Evolutionary conservation across 345 rosid genomes (phyloP).

Genomic region (Ricinus communis): DNA sequence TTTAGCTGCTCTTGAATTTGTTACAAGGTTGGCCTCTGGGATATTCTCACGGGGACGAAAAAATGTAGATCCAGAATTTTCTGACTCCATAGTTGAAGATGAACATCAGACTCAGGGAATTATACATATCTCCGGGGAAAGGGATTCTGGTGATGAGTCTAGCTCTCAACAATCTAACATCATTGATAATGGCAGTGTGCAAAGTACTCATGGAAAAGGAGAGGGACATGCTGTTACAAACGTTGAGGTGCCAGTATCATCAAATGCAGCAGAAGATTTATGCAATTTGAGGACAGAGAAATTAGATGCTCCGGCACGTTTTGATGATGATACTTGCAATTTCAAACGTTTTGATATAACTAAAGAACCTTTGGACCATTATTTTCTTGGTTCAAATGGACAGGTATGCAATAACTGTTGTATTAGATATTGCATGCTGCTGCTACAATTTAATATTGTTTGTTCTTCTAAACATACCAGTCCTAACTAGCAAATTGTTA

Average conservation of each 20-base stretch:
- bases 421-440: background rate
- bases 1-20: constrained; percentile 82
- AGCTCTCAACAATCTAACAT: constrained; percentile 44
- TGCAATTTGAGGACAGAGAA: constrained; percentile 37
- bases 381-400: constrained; percentile 59
- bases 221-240: constrained; percentile 26
- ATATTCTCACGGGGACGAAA: constrained; percentile 72
- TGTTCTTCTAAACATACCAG: background rate
- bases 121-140: constrained; percentile 30
- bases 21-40: constrained; percentile 78
- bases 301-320: constrained; percentile 33
- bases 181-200: constrained; percentile 34
- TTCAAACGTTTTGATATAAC: constrained; percentile 77
- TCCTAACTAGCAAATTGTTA: background rate
- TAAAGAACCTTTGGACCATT: constrained; percentile 81
- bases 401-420: constrained; percentile 46
- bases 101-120: constrained; percentile 35
- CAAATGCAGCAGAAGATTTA: constrained; percentile 36
- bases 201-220: constrained; percentile 31
- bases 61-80: constrained; percentile 42
- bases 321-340: constrained; percentile 38
- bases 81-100: constrained; percentile 49
- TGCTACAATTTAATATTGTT: background rate
- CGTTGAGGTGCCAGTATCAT: constrained; percentile 29
- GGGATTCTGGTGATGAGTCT: constrained; percentile 41